A percentile compares a stretch with the other conserved stretches of the same genome.
Evolutionary conservation across 805 yeast species (phyloP).

Genomic region (Teunomyces funiuensis): DNA sequence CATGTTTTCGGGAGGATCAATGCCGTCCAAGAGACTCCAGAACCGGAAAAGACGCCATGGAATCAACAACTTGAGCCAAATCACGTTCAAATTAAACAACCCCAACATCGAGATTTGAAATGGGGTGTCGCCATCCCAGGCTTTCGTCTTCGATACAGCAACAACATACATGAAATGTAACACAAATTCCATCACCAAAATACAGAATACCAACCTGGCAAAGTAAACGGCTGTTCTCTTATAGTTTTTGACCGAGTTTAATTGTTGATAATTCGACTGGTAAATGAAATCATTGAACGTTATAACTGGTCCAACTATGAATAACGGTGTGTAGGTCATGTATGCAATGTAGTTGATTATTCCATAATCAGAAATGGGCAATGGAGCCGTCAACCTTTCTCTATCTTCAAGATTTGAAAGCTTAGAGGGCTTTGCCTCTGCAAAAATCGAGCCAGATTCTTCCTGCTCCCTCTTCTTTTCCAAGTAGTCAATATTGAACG

Average conservation of each 20-base stretch:
- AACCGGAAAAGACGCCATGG: slow-evolving; percentile 96
- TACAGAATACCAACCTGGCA: slow-evolving; percentile 65
- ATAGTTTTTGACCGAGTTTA: slow-evolving; percentile 55
- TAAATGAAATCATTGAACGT: slow-evolving; percentile 89
- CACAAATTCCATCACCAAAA: slow-evolving; percentile 84
- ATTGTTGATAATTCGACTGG: slow-evolving; percentile 57
- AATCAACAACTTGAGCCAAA: slow-evolving; percentile 88
- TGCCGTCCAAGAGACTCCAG: slow-evolving; percentile 90
- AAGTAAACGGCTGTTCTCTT: slow-evolving; percentile 62
- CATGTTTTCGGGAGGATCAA: slow-evolving; percentile 98
- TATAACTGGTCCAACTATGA: slow-evolving; percentile 92
- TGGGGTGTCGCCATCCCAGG: slow-evolving; percentile 88
- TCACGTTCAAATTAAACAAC: slow-evolving; percentile 80
- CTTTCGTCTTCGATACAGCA: slow-evolving; percentile 84
- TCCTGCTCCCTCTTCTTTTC: slow-evolving; percentile 28
- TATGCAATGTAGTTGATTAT: slow-evolving; percentile 72
- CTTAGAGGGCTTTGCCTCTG: slow-evolving; percentile 2
- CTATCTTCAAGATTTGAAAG: slow-evolving; percentile 48
- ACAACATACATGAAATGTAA: slow-evolving; percentile 90
- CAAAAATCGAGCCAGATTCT: neutral
- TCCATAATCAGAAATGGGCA: slow-evolving; percentile 60
- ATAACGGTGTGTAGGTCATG: slow-evolving; percentile 80
- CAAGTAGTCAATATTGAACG: slow-evolving; percentile 77
- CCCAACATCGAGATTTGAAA: slow-evolving; percentile 96
- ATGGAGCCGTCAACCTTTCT: slow-evolving; percentile 62